phyloP scores from a whole-genome alignment of 164 flowering plant genomes.

The Cinnamomum chago region DNA sequence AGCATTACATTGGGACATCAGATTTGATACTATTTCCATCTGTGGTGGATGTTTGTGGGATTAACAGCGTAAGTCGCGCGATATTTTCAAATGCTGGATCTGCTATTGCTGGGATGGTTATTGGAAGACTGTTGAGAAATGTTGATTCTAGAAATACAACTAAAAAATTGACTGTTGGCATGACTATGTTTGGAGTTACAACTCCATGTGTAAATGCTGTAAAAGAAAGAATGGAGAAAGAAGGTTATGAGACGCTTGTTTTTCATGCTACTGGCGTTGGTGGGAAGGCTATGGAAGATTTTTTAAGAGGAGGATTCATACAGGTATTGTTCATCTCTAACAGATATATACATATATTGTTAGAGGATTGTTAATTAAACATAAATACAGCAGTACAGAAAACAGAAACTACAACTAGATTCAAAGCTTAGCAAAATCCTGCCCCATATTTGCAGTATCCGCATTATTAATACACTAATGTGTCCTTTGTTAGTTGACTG shows the following conservation, averaged over 20 bases:
- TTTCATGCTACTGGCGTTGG: slow-evolving; percentile 99
- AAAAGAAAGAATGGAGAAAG: slow-evolving; percentile 58
- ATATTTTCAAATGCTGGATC: slow-evolving; percentile 82
- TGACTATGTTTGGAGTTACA: slow-evolving; percentile 99
- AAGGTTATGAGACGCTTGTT: slow-evolving; percentile 81
- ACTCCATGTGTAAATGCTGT: slow-evolving; percentile 88
- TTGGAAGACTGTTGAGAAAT: slow-evolving; percentile 38
- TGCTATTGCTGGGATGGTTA: slow-evolving; percentile 87
- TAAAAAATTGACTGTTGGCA: slow-evolving; percentile 61
- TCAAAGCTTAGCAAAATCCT: too few relatives aligned
- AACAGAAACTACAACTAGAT: too few relatives aligned
- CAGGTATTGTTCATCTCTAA: slow-evolving; percentile 46
- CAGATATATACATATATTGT: too few relatives aligned
- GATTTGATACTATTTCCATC: slow-evolving; percentile 87
- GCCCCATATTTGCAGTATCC: too few relatives aligned
- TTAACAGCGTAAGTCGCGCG: slow-evolving; percentile 69
- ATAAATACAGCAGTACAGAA: too few relatives aligned
- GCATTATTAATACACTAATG: too few relatives aligned
- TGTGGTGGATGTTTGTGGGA: slow-evolving; percentile 87
- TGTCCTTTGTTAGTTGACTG: too few relatives aligned
- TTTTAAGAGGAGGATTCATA: slow-evolving; percentile 74
- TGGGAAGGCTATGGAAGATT: slow-evolving; percentile 92
- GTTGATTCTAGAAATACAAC: slow-evolving; percentile 13
- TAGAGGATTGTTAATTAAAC: too few relatives aligned
- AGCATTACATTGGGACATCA: slow-evolving; percentile 73